phyloP scores from a whole-genome alignment of 2,329 filamentous ascomycete genomes.

The Neospermospora avenae region DNA sequence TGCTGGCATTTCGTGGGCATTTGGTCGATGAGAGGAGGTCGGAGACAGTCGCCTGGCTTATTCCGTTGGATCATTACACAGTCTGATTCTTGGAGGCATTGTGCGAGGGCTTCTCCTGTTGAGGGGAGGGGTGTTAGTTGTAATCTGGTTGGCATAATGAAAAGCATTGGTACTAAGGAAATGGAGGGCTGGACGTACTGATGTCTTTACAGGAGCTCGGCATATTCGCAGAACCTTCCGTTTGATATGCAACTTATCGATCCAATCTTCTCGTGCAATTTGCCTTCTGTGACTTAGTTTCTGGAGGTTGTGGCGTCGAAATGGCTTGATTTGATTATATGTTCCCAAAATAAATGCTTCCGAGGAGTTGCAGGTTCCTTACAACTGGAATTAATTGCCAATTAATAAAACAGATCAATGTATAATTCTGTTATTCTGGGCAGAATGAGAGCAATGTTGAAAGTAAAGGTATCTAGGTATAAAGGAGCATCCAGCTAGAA shows the following conservation, averaged over 20 bases:
- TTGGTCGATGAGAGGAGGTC: slow-evolving; percentile 73
- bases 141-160: neutral
- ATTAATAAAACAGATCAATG: neutral
- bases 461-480: neutral
- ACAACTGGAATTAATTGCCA: neutral
- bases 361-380: neutral
- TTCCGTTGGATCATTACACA: slow-evolving; percentile 93
- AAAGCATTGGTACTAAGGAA: neutral
- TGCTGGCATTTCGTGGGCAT: slow-evolving; percentile 89
- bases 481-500: neutral
- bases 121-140: neutral
- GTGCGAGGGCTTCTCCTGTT: slow-evolving; percentile 82
- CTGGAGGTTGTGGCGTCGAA: slow-evolving; percentile 2
- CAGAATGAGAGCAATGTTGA: neutral
- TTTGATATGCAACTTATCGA: neutral
- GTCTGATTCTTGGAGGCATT: slow-evolving; percentile 94
- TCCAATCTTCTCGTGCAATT: neutral
- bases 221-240: slow-evolving; percentile 49
- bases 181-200: slow-evolving; percentile 54
- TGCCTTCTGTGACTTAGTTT: neutral
- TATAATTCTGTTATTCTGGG: neutral
- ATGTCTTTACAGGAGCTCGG: slow-evolving; percentile 96
- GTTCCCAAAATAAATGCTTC: neutral
- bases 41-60: slow-evolving; percentile 82
- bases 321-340: neutral